Conservation (phyloP, 208 protist genomes). For the Trypanosoma cruzi region DNA sequence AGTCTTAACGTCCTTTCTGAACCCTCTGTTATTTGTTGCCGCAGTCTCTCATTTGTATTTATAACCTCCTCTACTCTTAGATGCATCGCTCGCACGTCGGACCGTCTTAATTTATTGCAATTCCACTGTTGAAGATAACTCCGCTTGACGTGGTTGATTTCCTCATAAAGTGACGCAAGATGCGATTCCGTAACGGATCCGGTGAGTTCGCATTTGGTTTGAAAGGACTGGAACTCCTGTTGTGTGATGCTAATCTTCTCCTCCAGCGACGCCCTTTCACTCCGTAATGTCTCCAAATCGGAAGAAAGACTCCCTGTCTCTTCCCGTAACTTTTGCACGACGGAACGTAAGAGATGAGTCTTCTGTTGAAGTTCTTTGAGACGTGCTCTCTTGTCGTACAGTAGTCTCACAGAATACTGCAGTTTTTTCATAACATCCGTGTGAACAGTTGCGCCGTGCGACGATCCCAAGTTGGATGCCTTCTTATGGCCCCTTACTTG, state of each 20-base stretch:
- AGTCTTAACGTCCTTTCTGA: not conserved
- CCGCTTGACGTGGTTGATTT: not conserved
- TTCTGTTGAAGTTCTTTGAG: no score
- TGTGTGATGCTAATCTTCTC: not conserved
- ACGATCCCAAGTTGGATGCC: not conserved
- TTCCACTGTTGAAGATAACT: constrained; percentile 1
- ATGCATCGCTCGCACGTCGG: not conserved
- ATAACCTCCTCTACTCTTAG: not conserved
- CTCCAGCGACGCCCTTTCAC: not conserved
- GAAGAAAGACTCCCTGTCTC: not conserved
- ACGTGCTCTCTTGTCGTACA: no score
- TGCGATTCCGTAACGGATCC: not conserved
- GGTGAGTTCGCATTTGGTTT: not conserved
- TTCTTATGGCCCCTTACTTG: not conserved
- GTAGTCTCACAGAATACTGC: no score
- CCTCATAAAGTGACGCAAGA: not conserved
- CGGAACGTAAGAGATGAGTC: no score
- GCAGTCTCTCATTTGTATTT: not conserved
- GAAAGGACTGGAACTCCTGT: not conserved
- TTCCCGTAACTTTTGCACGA: no score
- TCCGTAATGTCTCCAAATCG: not conserved
- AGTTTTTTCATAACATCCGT: no score
- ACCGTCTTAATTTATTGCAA: not conserved
- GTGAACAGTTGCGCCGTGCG: not conserved
- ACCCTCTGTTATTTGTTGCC: not conserved